Base-by-base conservation (phyloP, 441 rosid genomes). In the Euphorbia celastroides region DNA sequence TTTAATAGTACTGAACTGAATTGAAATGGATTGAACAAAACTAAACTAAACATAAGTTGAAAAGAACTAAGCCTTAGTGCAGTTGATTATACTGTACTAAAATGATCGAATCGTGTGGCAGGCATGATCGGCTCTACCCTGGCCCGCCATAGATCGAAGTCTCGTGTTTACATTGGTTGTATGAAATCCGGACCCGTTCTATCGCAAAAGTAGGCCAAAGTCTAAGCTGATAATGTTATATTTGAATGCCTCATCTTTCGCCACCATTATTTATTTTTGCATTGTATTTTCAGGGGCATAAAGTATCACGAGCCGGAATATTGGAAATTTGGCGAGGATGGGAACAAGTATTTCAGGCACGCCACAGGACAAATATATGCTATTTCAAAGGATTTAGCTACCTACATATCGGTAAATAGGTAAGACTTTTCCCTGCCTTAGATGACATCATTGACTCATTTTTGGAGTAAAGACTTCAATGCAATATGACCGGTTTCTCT, bases 181-280 rank as follows among this genome's bases (percentile, higher is more conserved):
- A 93, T 93, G 97, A 93, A 93, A 77, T 93, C 98, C 7, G 97
- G 97, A 82, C 90, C 92, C 28, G 93, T 90, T 67, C 84, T 90
- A 26, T 85, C 96, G 57, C 97, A 87, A 63, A 90, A 83, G 98
- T 90, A 89, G 66, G 88, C 0, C 65, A 67, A 9, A 41, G 32
- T 65, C 67, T 7, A 51, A 55, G n/a, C 57, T 10, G 17, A 12
- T 11, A 12, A 2, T 32, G 54, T 12, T 8, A 10, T 23, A 36
- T 44, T 57, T 14, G 23, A 26, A 48, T 54, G 34, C 22, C 38
- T 5, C 25, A 23, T 36, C 27, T 46, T 20, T 22, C 14, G n/a
- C 69, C 5, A n/a, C 23, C 38, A 19, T 57, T 56, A 7, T 60
- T 62, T 56, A 28, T 48, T 42, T 61, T 25, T 23, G 70, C 30